Base-by-base conservation (phyloP, 371 early-diverging fungal species). In the Entomophthora muscae region DNA sequence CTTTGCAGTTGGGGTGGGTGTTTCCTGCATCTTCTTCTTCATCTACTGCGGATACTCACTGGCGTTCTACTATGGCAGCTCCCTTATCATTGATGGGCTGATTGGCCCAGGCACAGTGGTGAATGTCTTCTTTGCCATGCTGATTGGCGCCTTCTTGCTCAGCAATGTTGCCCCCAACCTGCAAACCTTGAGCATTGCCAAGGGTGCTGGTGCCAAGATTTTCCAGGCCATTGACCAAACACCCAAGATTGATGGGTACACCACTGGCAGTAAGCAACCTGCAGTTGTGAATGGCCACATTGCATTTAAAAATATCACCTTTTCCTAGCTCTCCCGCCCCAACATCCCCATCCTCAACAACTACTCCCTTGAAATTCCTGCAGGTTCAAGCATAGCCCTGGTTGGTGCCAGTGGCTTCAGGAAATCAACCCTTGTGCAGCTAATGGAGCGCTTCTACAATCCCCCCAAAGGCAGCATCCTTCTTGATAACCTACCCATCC, bases 161-260 rank as follows among this genome's bases (percentile, higher is more conserved):
- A 71, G 73, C 21, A 71, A 69, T 61, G 64, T 72, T 30, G 70
- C 84, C n/a, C 86, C 85, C 29, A 76, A 78, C 53, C 52, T 86
- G 1, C 71, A 81, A 32, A 75, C 83, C 1, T 71, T 85, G 22
- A 72, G 78, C 27, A 73, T 72, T 51, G 87, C 83, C 29, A 74
- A 72, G 52, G 83, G 79, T 27, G 81, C 84, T 0, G 84, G 82
- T 10, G 70, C 72, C 61, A 73, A 75, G 32, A 78, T 93, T 59
- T 91, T 82, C 70, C 69, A 72, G 30, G 81, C 83, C 13, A 86
- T 93, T 59, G 88, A 88, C 67, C 83, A 89, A 32, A 63, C 73
- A 22, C 83, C 86, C 3, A 69, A 70, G 0, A 88, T 91, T 63
- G 82, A 89, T 66, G 65, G 77, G 5, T 72, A 69, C 57, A 69